phyloP scores from a whole-genome alignment of 202 grass and related monocot genomes.

The Dendrocalamus latiflorus region DNA sequence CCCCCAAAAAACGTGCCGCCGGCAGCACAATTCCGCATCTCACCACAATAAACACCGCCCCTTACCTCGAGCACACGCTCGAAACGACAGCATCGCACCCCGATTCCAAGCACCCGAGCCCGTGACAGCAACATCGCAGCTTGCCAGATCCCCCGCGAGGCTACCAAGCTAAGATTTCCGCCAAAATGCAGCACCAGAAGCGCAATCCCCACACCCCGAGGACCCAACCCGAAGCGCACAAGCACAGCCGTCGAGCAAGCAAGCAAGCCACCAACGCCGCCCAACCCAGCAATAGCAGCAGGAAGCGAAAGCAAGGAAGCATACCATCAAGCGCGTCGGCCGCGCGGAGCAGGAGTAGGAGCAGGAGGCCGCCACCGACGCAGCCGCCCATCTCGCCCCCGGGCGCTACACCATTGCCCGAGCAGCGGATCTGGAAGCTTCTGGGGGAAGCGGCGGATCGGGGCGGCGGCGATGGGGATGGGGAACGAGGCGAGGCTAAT shows the following conservation, averaged over 20 bases:
- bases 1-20: neutral
- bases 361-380: neutral
- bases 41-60: neutral
- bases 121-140: constrained; percentile 4
- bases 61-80: too few relatives aligned
- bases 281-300: neutral
- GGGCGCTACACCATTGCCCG: constrained; percentile 26
- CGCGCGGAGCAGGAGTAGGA: neutral
- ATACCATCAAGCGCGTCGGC: constrained; percentile 31
- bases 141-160: neutral
- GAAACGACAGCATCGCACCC: neutral
- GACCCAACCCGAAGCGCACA: neutral
- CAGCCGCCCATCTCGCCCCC: constrained; percentile 18
- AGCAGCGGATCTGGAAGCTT: constrained; percentile 40
- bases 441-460: neutral
- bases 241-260: neutral
- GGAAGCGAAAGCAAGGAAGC: too few relatives aligned
- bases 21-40: constrained; percentile 7
- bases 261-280: neutral
- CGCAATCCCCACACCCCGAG: neutral
- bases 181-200: neutral
- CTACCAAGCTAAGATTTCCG: neutral
- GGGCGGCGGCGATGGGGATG: constrained; percentile 9
- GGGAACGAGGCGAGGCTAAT: neutral
- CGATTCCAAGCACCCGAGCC: neutral